A percentile compares a stretch with the other conserved stretches of the same genome.
These are phyloP conservation scores for Hysterium pulicare DNA, from an alignment of 2,329 filamentous ascomycete species.

Conservation along the genomic window DNA sequence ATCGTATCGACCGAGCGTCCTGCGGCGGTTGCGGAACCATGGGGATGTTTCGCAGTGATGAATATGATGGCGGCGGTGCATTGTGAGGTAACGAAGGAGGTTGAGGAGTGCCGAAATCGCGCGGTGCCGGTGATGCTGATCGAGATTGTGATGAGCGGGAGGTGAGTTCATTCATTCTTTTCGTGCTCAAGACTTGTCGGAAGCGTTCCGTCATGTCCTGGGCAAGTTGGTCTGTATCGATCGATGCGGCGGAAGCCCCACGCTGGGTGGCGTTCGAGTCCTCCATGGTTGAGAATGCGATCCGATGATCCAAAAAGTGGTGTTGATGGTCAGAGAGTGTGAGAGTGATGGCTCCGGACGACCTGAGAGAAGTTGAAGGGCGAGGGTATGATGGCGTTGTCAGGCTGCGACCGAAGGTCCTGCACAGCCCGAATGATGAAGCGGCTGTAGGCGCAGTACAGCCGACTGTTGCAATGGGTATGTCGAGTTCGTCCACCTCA, in stretches of 20 bases:
- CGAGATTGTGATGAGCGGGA: conserved; percentile 60
- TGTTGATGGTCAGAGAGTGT: conserved; percentile 14
- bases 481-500: conserved; percentile 10
- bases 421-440: conserved; percentile 21
- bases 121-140: conserved; percentile 56
- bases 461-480: conserved; percentile 10
- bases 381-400: conserved; percentile 8
- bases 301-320: conserved; percentile 6
- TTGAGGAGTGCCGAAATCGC: conserved; percentile 45
- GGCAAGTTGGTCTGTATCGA: conserved; percentile 49
- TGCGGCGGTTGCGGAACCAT: conserved; percentile 70
- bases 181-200: conserved; percentile 80
- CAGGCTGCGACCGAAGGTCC: conserved; percentile 13
- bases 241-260: conserved; percentile 15
- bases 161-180: conserved; percentile 76
- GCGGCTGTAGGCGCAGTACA: conserved; percentile 15
- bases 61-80: conserved; percentile 56
- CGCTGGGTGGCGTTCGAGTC: conserved; percentile 28
- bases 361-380: conserved; percentile 6
- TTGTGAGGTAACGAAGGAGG: conserved; percentile 23
- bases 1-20: conserved; percentile 47
- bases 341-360: conserved; percentile 1
- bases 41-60: conserved; percentile 61
- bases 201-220: conserved; percentile 78
- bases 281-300: conserved; percentile 31